These are phyloP conservation scores for Bretziella fagacearum DNA, from an alignment of 2,329 filamentous ascomycete species.

Conservation along the genomic window DNA sequence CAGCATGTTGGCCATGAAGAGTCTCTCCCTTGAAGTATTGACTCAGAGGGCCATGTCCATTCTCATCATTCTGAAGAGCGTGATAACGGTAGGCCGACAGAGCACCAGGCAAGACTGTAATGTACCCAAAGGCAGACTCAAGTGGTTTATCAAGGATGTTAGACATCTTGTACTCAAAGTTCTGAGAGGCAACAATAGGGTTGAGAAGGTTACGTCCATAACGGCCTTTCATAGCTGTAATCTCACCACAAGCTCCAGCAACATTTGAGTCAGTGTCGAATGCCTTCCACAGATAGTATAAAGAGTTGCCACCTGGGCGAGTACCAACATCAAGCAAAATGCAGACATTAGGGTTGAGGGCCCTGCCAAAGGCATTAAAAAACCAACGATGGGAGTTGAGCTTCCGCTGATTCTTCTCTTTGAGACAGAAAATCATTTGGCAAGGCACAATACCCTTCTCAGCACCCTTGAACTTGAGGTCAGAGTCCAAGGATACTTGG, in stretches of 20 bases:
- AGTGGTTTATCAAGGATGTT: conserved; percentile 97
- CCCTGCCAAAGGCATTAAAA: conserved; percentile 91
- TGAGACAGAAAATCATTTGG: conserved; percentile 96
- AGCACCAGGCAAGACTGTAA: conserved; percentile 88
- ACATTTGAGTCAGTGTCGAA: conserved; percentile 97
- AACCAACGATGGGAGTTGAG: conserved; percentile 98
- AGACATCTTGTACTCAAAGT: conserved; percentile 99
- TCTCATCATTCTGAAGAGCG: conserved; percentile 89
- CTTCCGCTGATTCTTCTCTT: conserved; percentile 96
- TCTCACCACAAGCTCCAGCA: conserved; percentile 90
- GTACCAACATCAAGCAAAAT: conserved; percentile 95
- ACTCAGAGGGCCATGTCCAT: conserved; percentile 82
- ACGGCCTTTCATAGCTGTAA: conserved; percentile 89
- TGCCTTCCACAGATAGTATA: conserved; percentile 98
- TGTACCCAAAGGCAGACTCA: conserved; percentile 95
- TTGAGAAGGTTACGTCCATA: conserved; percentile 72
- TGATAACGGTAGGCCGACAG: conserved; percentile 92
- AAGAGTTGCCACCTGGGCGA: conserved; percentile 66
- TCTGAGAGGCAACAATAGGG: conserved; percentile 87
- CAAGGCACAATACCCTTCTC: conserved; percentile 98
- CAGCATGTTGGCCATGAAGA: conserved; percentile 84
- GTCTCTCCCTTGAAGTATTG: conserved; percentile 99
- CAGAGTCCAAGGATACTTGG: conserved; percentile 85
- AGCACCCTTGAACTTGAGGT: conserved; percentile 96
- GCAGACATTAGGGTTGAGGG: conserved; percentile 88